These are phyloP conservation scores for Epichloe amarillans DNA, from an alignment of 2,329 filamentous ascomycete genomes.

Conservation along the genomic window DNA sequence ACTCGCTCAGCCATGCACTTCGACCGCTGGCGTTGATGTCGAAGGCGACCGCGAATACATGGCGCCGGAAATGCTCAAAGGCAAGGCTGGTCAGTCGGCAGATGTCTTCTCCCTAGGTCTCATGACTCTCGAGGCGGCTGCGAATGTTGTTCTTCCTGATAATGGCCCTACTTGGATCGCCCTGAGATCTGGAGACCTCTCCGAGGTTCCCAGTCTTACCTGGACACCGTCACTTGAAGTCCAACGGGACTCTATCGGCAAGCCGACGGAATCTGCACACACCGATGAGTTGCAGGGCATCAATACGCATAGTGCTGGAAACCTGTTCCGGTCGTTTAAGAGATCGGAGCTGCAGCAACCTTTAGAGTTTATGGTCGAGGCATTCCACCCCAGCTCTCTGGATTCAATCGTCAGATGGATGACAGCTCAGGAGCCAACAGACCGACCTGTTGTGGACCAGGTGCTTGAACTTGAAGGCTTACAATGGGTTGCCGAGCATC, in stretches of 20 bases:
- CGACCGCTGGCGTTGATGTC: slow-evolving; percentile 62
- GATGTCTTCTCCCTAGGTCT: slow-evolving; percentile 91
- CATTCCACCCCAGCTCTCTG: slow-evolving; percentile 57
- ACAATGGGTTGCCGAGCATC: slow-evolving; percentile 63
- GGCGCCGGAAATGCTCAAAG: slow-evolving; percentile 79
- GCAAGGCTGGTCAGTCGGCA: slow-evolving; percentile 76
- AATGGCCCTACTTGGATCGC: slow-evolving; percentile 88
- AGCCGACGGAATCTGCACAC: slow-evolving; percentile 18
- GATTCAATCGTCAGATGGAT: slow-evolving; percentile 80
- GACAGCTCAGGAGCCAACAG: slow-evolving; percentile 61
- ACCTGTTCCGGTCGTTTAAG: slow-evolving; percentile 31
- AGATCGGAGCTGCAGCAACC: slow-evolving; percentile 45
- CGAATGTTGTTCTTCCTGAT: slow-evolving; percentile 85
- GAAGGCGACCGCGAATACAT: slow-evolving; percentile 97
- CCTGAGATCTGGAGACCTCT: slow-evolving; percentile 77
- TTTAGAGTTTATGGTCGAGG: slow-evolving; percentile 80
- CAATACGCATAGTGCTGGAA: slow-evolving; percentile 20
- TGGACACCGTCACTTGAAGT: slow-evolving; percentile 62
- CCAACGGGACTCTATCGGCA: slow-evolving; percentile 56
- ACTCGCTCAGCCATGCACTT: slow-evolving; percentile 67
- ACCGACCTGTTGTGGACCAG: slow-evolving; percentile 62
- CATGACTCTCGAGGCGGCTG: slow-evolving; percentile 88
- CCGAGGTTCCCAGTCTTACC: slow-evolving; percentile 76
- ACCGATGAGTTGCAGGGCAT: slow-evolving; percentile 20
- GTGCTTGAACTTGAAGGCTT: slow-evolving; percentile 62